phyloP scores from a whole-genome alignment of 371 early-diverging fungal genomes.

The Zychaea mexicana region DNA sequence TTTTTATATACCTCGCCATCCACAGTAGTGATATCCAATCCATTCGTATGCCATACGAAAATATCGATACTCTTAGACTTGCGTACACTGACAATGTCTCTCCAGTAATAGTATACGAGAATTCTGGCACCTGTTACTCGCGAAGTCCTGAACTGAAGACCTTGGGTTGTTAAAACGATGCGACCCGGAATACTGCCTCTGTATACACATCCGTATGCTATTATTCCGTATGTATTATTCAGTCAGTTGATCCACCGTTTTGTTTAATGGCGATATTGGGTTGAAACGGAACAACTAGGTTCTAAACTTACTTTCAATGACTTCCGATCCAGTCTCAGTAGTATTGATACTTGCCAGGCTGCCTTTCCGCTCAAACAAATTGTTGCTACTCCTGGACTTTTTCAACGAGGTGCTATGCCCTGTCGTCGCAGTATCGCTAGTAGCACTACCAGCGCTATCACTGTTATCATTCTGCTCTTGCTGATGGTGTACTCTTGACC shows the following conservation, averaged over 20 bases:
- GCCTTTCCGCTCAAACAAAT: conserved; percentile 13
- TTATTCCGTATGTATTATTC: neutral
- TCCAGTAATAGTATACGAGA: conserved; percentile 33
- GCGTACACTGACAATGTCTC: conserved; percentile 36
- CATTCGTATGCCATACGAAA: conserved; percentile 39
- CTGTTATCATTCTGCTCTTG: neutral
- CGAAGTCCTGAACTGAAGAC: conserved; percentile 39
- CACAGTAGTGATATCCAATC: conserved; percentile 27
- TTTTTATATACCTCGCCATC: conserved; percentile 25
- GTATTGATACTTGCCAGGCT: neutral
- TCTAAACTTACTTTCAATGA: conserved; percentile 19
- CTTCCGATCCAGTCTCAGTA: conserved; percentile 5
- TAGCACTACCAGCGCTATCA: neutral
- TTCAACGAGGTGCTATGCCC: neutral
- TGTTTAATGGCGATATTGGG: neutral
- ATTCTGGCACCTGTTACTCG: conserved; percentile 36
- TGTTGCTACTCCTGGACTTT: neutral
- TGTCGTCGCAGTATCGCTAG: neutral
- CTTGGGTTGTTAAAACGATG: conserved; percentile 16
- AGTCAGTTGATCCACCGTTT: too few species aligned
- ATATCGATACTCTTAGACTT: conserved; percentile 41
- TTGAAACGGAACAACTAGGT: neutral
- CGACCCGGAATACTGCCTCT: conserved; percentile 38
- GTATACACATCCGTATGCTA: conserved; percentile 39
- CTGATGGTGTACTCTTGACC: neutral